These are phyloP conservation scores for Tolypocladium sp. DNA, from an alignment of 2,329 filamentous ascomycete genomes.

Conservation along the genomic window DNA sequence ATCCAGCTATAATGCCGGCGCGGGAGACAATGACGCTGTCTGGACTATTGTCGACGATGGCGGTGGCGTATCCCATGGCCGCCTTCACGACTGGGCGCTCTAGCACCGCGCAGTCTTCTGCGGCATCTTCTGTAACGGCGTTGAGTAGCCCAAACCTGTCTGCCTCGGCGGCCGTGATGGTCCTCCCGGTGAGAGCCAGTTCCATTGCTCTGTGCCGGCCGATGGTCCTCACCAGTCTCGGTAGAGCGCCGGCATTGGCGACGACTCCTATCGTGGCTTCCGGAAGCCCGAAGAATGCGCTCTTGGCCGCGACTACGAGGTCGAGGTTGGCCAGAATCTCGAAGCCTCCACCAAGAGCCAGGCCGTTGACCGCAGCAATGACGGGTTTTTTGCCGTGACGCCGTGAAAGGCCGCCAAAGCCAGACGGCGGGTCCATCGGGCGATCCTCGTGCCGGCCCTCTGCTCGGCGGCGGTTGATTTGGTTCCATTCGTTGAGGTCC, in stretches of 20 bases:
- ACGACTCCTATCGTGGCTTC: constrained; percentile 63
- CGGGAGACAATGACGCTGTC: constrained; percentile 62
- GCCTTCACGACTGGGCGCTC: constrained; percentile 34
- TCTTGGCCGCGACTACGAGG: constrained; percentile 49
- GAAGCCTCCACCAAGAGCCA: constrained; percentile 64
- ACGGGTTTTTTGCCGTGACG: constrained; percentile 62
- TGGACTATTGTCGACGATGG: constrained; percentile 57
- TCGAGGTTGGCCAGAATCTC: constrained; percentile 68
- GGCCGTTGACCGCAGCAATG: constrained; percentile 64
- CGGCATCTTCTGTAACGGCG: constrained; percentile 36
- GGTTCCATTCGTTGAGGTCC: constrained; percentile 40
- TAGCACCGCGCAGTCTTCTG: constrained; percentile 16
- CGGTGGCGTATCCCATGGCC: constrained; percentile 48
- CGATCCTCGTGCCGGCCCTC: constrained; percentile 31
- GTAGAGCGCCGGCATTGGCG: constrained; percentile 59
- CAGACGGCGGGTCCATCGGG: constrained; percentile 23
- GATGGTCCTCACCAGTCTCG: constrained; percentile 53
- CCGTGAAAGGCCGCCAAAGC: constrained; percentile 56
- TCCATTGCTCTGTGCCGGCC: constrained; percentile 58
- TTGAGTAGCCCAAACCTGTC: constrained; percentile 59
- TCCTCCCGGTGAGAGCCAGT: constrained; percentile 54
- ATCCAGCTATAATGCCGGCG: constrained; percentile 59
- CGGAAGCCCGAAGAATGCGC: constrained; percentile 56
- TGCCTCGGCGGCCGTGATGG: constrained; percentile 48
- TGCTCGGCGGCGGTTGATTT: neutral